These are phyloP conservation scores for Metarhizium sp. DNA, from an alignment of 2,329 filamentous ascomycete species.

Conservation along the genomic window DNA sequence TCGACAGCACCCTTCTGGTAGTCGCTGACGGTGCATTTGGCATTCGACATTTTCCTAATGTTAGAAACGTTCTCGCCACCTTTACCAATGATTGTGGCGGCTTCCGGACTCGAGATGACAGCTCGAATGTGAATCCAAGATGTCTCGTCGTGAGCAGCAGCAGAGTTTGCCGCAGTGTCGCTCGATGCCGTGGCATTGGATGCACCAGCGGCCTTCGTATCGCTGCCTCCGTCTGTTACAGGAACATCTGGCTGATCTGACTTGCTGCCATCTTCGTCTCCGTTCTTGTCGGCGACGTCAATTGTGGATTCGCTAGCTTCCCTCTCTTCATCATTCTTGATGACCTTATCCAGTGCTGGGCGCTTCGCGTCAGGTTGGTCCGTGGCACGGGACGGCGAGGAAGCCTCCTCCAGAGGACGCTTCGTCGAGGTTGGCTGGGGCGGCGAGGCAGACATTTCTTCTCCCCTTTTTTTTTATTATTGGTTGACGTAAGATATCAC, in stretches of 20 bases:
- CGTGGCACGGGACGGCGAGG: slow-evolving; percentile 80
- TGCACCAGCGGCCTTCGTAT: slow-evolving; percentile 13
- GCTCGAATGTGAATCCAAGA: slow-evolving; percentile 95
- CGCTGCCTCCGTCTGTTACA: slow-evolving; percentile 22
- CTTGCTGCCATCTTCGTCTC: slow-evolving; percentile 40
- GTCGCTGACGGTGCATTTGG: slow-evolving; percentile 98
- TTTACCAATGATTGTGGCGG: slow-evolving; percentile 96
- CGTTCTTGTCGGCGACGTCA: slow-evolving; percentile 37
- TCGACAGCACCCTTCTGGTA: slow-evolving; percentile 96
- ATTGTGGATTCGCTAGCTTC: slow-evolving; percentile 30
- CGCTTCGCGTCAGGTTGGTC: slow-evolving; percentile 97
- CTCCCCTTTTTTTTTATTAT: not conserved
- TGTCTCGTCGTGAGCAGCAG: slow-evolving; percentile 71
- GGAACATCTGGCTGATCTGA: slow-evolving; percentile 17
- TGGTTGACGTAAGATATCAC: slow-evolving; percentile 19
- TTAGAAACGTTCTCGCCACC: slow-evolving; percentile 97
- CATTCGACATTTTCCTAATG: slow-evolving; percentile 88
- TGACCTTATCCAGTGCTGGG: slow-evolving; percentile 86
- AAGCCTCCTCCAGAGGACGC: slow-evolving; percentile 93
- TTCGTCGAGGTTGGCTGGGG: slow-evolving; percentile 62
- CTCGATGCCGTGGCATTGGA: slow-evolving; percentile 17
- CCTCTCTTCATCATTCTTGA: slow-evolving; percentile 55
- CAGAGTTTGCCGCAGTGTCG: slow-evolving; percentile 31
- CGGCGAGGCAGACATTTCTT: slow-evolving; percentile 64
- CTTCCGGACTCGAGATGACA: slow-evolving; percentile 94